These are phyloP conservation scores for Helotiales sp. DNA, from an alignment of 2,329 filamentous ascomycete species.

Conservation along the genomic window DNA sequence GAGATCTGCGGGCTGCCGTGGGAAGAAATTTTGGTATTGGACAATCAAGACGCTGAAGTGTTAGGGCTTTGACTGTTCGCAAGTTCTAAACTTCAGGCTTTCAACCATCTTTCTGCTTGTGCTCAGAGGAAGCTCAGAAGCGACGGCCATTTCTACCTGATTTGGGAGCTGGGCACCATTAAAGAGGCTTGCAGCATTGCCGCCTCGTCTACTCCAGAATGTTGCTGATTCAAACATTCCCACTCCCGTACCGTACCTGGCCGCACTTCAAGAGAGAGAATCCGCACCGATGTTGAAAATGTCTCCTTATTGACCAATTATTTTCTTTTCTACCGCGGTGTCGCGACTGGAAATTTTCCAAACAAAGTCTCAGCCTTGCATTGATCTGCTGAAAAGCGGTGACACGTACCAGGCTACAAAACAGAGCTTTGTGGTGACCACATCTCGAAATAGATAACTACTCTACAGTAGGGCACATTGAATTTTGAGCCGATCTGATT, in stretches of 20 bases:
- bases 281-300: not conserved
- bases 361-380: conserved; percentile 10
- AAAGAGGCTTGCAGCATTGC: not conserved
- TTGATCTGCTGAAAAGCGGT: conserved; percentile 18
- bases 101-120: not conserved
- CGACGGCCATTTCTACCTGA: not conserved
- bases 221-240: not conserved
- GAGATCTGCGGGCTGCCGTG: not conserved
- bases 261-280: not conserved
- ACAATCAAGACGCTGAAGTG: not conserved
- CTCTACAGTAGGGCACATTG: not conserved
- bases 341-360: not conserved
- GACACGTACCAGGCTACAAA: conserved; percentile 13
- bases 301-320: not conserved
- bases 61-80: not conserved
- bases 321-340: not conserved
- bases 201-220: not conserved
- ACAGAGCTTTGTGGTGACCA: conserved; percentile 15
- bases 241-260: not conserved
- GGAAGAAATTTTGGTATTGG: not conserved
- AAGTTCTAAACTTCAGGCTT: not conserved
- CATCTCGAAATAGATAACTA: no score
- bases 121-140: not conserved
- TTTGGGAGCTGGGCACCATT: not conserved
- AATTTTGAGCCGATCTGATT: not conserved